Evolutionary conservation across 768 basidiomycete genomes (phyloP), one percentile per base, ranked within the genome.

Genomic region (Botryobasidium botryosum): DNA sequence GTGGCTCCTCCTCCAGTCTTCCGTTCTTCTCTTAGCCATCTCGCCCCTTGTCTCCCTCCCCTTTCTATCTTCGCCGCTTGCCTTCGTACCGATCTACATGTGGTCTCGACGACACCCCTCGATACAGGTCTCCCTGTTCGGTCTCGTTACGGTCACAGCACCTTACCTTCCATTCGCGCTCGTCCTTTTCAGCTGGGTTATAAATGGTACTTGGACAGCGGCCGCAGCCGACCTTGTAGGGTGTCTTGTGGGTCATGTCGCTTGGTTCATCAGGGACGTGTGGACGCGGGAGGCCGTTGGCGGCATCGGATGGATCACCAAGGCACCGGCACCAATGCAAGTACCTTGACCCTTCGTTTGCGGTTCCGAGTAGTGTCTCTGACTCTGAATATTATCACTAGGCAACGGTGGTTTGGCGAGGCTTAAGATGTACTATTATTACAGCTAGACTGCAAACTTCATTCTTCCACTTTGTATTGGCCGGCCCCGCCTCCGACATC

Each of bases 71-170:
- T 84, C 87, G 0, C 78, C 88, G 0, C 72, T 92, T 25, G 88
- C 90, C 1, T 94, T 92, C 56, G 85, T 92, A 2, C 82, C 92
- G 3, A 94, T 96, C 32, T 99, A 99, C 60, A 68, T 97, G 48
- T 99, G 94, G 94, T 88, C 90, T 15, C 68, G 92, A 43, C 71
- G 90, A 18, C 92, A 99, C 58, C 90, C 92, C 3, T 76, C 80
- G 3, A 86, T 88, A 3, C 86, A 87, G n/a, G 88, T 99, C 47
- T 91, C 87, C 2, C 73, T 99, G 13, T 94, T 99, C 54, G 92
- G 92, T 6, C 66, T 97, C 23, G 69, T 97, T 55, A 96, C 86
- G 3, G 90, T 99, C 56, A 81, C 86, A 0, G 92, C 92, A 0
- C 87, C 92, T 0, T 96, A 99, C 60, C 77, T 99, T 5, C 92